Base-by-base conservation (phyloP, 441 rosid genomes). In the Eruca vesicaria region DNA sequence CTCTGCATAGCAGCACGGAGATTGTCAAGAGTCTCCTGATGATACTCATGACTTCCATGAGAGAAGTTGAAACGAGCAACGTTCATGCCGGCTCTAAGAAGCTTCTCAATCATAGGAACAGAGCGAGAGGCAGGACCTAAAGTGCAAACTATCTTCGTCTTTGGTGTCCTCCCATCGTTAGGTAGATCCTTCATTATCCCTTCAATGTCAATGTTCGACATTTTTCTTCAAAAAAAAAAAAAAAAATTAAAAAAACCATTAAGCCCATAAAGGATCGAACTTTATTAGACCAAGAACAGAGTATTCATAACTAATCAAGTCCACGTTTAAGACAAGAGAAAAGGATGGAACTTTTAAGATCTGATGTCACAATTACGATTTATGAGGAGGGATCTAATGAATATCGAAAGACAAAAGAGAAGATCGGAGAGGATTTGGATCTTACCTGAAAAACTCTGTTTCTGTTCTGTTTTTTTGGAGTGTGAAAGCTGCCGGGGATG, bases 171-270 rank as follows among this genome's bases (percentile, higher is more conserved):
- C 53, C 67, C 79, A 77, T 90, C 91, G 9, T 83, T 82, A 0
- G 81, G 88, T 0, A 81, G 80, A 55, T 84, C 97, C 79, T 82
- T 80, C 75, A 92, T 65, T 66, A 90, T 84, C 26, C 92, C 96
- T 65, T 84, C 89, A 1, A 89, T 90, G 78, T 92, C 94, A 43
- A 92, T 90, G 86, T 87, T 92, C 65, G 97, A 90, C 98, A 92
- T 92, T 59, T 28, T 28, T 29, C 32, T 29, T 0, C 6, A 29
- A 3, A 29, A 29, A 29, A 29, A 5, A 29, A 4, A 5, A 28
- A 28, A 29, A 5, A 23, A 23, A 23, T 29, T 26, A 2, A 26
- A 0, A 1, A 29, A 5, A 29, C 6, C 50, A 43, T 43, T 7
- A 43, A 43, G 59, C 73, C 23, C 1, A 20, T 45, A 71, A 12